These are phyloP conservation scores for Plasmodium sp. DNA, from an alignment of 169 alveolate genomes.

Conservation along the genomic window DNA sequence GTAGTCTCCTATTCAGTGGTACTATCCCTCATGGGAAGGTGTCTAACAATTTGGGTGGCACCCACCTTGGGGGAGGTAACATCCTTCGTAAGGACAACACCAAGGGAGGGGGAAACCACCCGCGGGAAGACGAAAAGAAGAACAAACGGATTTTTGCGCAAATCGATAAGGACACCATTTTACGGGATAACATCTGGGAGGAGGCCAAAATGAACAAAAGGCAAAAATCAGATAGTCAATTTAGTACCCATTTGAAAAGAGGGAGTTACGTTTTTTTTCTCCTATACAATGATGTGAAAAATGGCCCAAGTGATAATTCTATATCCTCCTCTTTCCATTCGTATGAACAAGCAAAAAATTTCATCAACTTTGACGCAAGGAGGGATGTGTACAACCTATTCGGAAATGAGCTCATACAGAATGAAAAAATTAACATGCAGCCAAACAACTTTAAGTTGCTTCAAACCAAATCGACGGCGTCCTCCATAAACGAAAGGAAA, in stretches of 20 bases:
- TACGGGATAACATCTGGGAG: slow-evolving; percentile 27
- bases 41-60: neutral
- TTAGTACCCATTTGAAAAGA: slow-evolving; percentile 26
- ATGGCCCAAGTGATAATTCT: neutral
- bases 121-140: slow-evolving; percentile 1
- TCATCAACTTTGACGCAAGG: slow-evolving; percentile 30
- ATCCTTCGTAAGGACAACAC: neutral
- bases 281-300: slow-evolving; percentile 17
- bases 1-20: slow-evolving; percentile 13
- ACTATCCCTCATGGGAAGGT: slow-evolving; percentile 1
- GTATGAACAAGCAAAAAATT: slow-evolving; percentile 38
- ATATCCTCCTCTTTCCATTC: slow-evolving; percentile 27
- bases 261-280: slow-evolving; percentile 8
- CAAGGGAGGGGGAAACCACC: neutral
- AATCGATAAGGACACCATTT: slow-evolving; percentile 39
- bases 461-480: slow-evolving; percentile 37
- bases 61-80: neutral
- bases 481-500: slow-evolving; percentile 5
- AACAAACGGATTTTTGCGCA: slow-evolving; percentile 22
- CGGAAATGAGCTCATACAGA: slow-evolving; percentile 4
- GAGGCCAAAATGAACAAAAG: slow-evolving; percentile 19
- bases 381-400: slow-evolving; percentile 39
- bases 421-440: slow-evolving; percentile 25
- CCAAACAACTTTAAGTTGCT: slow-evolving; percentile 3
- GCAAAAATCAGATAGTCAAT: neutral